A percentile compares a stretch with the other conserved stretches of the same genome.
Conservation (phyloP, 768 basidiomycete genomes). For the Pulveroboletus ravenelii region DNA sequence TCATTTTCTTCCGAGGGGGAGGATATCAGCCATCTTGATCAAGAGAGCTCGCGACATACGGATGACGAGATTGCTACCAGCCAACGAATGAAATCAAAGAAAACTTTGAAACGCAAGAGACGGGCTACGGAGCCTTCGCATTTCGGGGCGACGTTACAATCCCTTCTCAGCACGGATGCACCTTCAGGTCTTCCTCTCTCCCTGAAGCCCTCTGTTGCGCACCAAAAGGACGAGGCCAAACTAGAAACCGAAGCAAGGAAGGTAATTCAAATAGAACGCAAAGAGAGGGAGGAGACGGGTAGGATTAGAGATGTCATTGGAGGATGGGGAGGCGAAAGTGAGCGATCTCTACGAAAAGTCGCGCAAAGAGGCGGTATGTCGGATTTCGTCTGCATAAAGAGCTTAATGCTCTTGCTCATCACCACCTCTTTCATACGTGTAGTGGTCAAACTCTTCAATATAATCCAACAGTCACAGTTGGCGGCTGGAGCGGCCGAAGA, state of each 20-base stretch:
- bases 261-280: slow-evolving; percentile 64
- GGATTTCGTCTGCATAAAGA: background rate
- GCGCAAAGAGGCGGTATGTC: slow-evolving; percentile 77
- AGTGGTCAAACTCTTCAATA: slow-evolving; percentile 87
- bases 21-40: slow-evolving; percentile 10
- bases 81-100: slow-evolving; percentile 62
- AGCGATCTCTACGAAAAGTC: slow-evolving; percentile 71
- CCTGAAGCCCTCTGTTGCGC: slow-evolving; percentile 67
- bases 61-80: slow-evolving; percentile 60
- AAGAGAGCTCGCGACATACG: slow-evolving; percentile 40
- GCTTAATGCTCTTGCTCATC: background rate
- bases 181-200: slow-evolving; percentile 71
- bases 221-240: slow-evolving; percentile 71
- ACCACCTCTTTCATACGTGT: background rate
- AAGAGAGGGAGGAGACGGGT: slow-evolving; percentile 67
- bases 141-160: slow-evolving; percentile 73
- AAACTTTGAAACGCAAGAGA: slow-evolving; percentile 79
- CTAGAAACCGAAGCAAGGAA: slow-evolving; percentile 69
- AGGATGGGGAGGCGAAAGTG: slow-evolving; percentile 86
- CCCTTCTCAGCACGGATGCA: slow-evolving; percentile 64
- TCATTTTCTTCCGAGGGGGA: slow-evolving; percentile 13
- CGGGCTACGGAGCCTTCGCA: slow-evolving; percentile 69
- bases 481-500: slow-evolving; percentile 48
- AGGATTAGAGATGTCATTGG: slow-evolving; percentile 69
- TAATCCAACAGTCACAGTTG: slow-evolving; percentile 76